phyloP scores from a whole-genome alignment of 2,329 filamentous ascomycete species.

The Biscogniauxia mediterranea region DNA sequence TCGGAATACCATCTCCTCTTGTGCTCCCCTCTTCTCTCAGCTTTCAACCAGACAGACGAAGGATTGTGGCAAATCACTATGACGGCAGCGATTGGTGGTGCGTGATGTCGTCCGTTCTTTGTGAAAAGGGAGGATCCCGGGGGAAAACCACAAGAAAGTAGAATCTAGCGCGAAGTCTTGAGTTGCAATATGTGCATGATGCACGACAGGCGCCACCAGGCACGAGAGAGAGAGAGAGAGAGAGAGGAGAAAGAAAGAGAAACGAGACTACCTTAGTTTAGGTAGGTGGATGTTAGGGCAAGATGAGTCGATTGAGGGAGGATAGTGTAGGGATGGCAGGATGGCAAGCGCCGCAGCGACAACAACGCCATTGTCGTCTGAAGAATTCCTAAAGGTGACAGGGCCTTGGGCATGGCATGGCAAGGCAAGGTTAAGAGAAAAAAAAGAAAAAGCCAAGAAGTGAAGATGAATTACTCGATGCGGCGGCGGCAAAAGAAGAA shows the following conservation, averaged over 20 bases:
- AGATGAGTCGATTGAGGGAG: background rate
- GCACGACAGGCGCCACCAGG: background rate
- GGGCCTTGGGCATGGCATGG: background rate
- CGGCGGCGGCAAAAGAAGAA: slow-evolving; percentile 13
- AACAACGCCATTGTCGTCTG: background rate
- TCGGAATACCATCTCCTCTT: no score
- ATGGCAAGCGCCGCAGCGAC: no score
- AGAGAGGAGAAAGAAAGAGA: no score
- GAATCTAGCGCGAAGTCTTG: background rate
- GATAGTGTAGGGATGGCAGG: no score
- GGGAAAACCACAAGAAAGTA: background rate
- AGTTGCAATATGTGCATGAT: background rate
- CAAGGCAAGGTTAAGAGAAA: background rate
- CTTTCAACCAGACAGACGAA: no score
- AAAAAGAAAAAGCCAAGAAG: background rate
- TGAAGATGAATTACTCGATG: slow-evolving; percentile 2
- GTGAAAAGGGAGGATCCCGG: background rate
- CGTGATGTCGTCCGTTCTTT: background rate
- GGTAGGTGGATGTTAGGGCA: background rate
- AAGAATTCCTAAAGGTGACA: slow-evolving; percentile 1
- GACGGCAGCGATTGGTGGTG: background rate
- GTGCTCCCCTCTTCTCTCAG: no score
- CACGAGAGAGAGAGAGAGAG: background rate
- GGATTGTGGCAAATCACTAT: background rate
- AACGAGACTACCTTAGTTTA: no score